A percentile compares a stretch with the other conserved stretches of the same genome.
phyloP scores from a whole-genome alignment of 1,284 basidiomycete species.

The Boletellus dicymbophilus region DNA sequence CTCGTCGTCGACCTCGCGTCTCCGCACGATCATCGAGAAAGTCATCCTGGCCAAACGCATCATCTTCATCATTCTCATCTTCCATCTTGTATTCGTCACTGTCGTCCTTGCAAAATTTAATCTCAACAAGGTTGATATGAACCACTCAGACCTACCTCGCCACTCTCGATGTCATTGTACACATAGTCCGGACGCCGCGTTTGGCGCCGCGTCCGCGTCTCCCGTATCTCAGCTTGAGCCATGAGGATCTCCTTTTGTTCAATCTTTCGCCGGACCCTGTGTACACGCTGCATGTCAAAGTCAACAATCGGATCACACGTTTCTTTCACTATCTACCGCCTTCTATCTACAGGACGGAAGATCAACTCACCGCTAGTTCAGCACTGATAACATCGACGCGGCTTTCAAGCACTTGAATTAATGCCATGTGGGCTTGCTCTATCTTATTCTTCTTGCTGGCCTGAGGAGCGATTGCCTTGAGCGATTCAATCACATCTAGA shows the following conservation, averaged over 20 bases:
- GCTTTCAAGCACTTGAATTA: slow-evolving; percentile 60
- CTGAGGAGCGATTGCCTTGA: slow-evolving; percentile 56
- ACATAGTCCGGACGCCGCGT: slow-evolving; percentile 76
- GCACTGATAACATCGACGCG: slow-evolving; percentile 65
- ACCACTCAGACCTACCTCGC: slow-evolving; percentile 50
- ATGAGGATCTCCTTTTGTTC: slow-evolving; percentile 64
- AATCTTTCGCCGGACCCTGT: slow-evolving; percentile 64
- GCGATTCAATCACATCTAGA: slow-evolving; percentile 53
- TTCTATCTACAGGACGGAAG: slow-evolving; percentile 11
- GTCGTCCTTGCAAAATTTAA: slow-evolving; percentile 48
- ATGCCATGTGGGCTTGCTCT: slow-evolving; percentile 57
- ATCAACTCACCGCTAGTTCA: slow-evolving; percentile 63
- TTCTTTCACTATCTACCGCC: slow-evolving; percentile 13
- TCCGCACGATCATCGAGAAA: slow-evolving; percentile 43
- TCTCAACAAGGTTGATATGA: slow-evolving; percentile 16
- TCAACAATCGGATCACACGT: slow-evolving; percentile 27
- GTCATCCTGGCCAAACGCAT: slow-evolving; percentile 54
- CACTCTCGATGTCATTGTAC: slow-evolving; percentile 64
- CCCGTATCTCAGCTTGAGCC: slow-evolving; percentile 73
- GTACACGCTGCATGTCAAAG: slow-evolving; percentile 58
- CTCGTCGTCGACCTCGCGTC: slow-evolving; percentile 37
- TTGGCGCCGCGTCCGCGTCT: slow-evolving; percentile 72
- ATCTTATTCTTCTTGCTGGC: slow-evolving; percentile 52
- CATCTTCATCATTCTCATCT: slow-evolving; percentile 66
- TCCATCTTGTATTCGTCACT: slow-evolving; percentile 66